Conservation (phyloP, 139 green algal species). For the Chlamydomonas schloesseri region DNA sequence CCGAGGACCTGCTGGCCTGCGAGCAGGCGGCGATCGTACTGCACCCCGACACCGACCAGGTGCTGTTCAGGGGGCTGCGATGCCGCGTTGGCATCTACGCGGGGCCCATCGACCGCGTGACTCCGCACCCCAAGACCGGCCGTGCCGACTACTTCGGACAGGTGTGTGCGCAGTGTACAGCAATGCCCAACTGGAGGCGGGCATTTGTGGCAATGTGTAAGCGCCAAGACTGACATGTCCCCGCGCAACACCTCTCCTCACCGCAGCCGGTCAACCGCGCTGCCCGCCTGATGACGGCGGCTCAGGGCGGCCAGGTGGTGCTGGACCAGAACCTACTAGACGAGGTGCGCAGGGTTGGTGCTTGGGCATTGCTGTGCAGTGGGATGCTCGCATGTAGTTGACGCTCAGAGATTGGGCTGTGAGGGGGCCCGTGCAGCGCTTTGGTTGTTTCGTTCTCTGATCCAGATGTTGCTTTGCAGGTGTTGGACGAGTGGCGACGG, state of each 20-base stretch:
- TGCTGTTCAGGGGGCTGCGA: constrained; percentile 58
- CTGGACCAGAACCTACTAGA: constrained; percentile 57
- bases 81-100: constrained; percentile 63
- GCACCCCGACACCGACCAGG: constrained; percentile 26
- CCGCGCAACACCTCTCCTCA: too few relatives aligned
- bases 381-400: too few relatives aligned
- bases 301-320: constrained; percentile 64
- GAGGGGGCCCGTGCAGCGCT: too few relatives aligned
- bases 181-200: too few relatives aligned
- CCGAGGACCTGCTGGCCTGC: constrained; percentile 31
- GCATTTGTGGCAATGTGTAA: too few relatives aligned
- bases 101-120: constrained; percentile 63
- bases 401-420: too few relatives aligned
- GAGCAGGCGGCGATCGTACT: constrained; percentile 41
- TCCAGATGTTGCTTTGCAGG: background rate
- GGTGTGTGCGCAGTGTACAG: too few relatives aligned
- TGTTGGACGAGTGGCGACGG: constrained; percentile 40
- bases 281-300: constrained; percentile 68
- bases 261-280: constrained; percentile 63
- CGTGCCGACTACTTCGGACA: constrained; percentile 70
- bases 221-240: too few relatives aligned
- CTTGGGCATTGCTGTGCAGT: background rate
- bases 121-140: constrained; percentile 62
- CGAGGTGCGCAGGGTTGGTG: constrained; percentile 43
- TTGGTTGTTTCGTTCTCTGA: too few relatives aligned